A percentile compares a stretch with the other conserved stretches of the same genome.
phyloP scores from a whole-genome alignment of 768 basidiomycete species.

The Phylloporus sp. region DNA sequence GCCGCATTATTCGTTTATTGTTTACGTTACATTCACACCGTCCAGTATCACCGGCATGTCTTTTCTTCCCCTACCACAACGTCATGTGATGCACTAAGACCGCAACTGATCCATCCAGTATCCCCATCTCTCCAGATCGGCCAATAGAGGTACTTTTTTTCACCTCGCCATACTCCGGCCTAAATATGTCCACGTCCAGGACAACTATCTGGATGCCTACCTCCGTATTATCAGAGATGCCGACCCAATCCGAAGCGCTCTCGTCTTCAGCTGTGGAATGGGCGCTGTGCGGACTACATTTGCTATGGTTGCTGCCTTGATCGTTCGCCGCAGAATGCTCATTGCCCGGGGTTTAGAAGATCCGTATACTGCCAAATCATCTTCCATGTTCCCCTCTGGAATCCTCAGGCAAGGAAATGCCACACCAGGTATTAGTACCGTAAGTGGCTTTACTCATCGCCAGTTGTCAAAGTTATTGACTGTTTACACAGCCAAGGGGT shows the following conservation, averaged over 20 bases:
- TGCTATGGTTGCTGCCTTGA: slow-evolving; percentile 90
- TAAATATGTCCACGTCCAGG: slow-evolving; percentile 36
- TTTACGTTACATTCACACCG: slow-evolving; percentile 11
- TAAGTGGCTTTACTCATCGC: slow-evolving; percentile 23
- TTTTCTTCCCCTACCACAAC: not conserved
- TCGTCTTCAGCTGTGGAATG: slow-evolving; percentile 96
- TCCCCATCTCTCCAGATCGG: slow-evolving; percentile 91
- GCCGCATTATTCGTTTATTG: not conserved
- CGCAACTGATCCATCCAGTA: slow-evolving; percentile 39
- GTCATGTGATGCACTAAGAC: slow-evolving; percentile 10
- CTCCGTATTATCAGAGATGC: slow-evolving; percentile 71
- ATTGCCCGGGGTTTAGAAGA: slow-evolving; percentile 63
- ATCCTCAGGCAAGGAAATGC: slow-evolving; percentile 13
- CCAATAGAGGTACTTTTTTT: slow-evolving; percentile 67
- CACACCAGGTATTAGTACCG: slow-evolving; percentile 46
- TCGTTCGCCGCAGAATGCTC: slow-evolving; percentile 76
- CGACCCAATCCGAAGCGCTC: slow-evolving; percentile 73
- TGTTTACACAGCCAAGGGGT: slow-evolving; percentile 19
- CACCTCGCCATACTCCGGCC: not conserved
- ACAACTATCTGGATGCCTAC: slow-evolving; percentile 96
- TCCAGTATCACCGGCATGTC: slow-evolving; percentile 71
- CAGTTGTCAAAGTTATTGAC: not conserved
- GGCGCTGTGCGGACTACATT: slow-evolving; percentile 96
- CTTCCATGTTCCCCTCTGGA: slow-evolving; percentile 9
- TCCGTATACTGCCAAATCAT: slow-evolving; percentile 56